phyloP scores from a whole-genome alignment of 1,284 basidiomycete genomes.

The Fomitiporia mediterranea region DNA sequence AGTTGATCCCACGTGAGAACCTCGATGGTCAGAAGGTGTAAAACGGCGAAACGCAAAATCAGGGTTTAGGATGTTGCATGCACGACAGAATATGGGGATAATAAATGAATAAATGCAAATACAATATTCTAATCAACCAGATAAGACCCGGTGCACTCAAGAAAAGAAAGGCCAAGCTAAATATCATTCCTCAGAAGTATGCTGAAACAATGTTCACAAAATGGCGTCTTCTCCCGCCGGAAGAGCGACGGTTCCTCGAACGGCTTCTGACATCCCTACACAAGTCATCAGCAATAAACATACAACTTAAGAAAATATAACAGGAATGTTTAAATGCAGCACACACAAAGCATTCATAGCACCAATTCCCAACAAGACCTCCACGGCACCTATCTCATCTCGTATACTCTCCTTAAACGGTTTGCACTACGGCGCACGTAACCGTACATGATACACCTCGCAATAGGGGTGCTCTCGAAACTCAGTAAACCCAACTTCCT shows the following conservation, averaged over 20 bases:
- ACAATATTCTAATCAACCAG: too few relatives aligned
- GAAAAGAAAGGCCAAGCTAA: conserved; percentile 25
- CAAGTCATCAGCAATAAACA: conserved; percentile 18
- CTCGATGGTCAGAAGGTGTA: too few relatives aligned
- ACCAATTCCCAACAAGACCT: conserved; percentile 92
- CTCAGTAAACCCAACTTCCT: conserved; percentile 83
- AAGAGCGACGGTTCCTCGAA: conserved; percentile 87
- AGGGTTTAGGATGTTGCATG: too few relatives aligned
- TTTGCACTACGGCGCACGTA: conserved; percentile 88
- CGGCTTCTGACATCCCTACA: conserved; percentile 74
- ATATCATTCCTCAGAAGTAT: conserved; percentile 73
- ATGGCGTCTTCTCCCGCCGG: conserved; percentile 72
- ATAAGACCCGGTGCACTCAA: not conserved
- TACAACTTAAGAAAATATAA: conserved; percentile 18
- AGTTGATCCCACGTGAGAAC: too few relatives aligned
- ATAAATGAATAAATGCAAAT: too few relatives aligned
- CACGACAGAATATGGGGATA: too few relatives aligned
- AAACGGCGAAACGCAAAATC: too few relatives aligned
- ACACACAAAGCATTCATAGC: conserved; percentile 92
- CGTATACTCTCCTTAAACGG: conserved; percentile 81
- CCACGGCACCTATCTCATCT: conserved; percentile 74
- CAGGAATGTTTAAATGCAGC: conserved; percentile 54
- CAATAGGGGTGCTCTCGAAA: conserved; percentile 94
- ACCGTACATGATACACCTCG: conserved; percentile 84
- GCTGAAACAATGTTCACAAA: conserved; percentile 83